Evolutionary conservation across 2,329 filamentous ascomycete species (phyloP).

Genomic region (Simplicillium sp.): DNA sequence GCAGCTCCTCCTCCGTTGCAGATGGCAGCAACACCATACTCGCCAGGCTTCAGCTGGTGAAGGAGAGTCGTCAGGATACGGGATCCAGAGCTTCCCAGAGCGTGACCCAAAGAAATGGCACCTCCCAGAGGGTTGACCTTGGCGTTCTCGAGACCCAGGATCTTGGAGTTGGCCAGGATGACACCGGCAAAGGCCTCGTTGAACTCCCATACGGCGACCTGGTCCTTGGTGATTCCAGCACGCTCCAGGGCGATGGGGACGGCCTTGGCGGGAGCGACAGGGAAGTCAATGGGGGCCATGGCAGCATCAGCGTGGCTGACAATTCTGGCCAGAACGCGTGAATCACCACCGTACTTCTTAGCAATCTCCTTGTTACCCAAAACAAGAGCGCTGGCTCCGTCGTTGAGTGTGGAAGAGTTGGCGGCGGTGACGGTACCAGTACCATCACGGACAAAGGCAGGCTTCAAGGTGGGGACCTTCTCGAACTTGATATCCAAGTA

Average conservation of each 20-base stretch:
- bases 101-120: conserved; percentile 86
- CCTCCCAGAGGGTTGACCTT: conserved; percentile 83
- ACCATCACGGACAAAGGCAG: conserved; percentile 79
- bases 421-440: conserved; percentile 88
- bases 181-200: conserved; percentile 97
- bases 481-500: conserved; percentile 81
- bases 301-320: conserved; percentile 83
- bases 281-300: conserved; percentile 87
- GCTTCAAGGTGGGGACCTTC: conserved; percentile 78
- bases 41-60: conserved; percentile 82
- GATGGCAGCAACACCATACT: conserved; percentile 93
- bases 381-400: conserved; percentile 85
- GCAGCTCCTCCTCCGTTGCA: conserved; percentile 95
- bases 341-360: conserved; percentile 66
- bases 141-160: conserved; percentile 69
- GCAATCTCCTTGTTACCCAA: conserved; percentile 74
- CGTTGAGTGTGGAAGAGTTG: conserved; percentile 89
- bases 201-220: conserved; percentile 95
- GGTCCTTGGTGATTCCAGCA: conserved; percentile 82
- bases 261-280: conserved; percentile 82
- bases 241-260: conserved; percentile 83
- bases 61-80: conserved; percentile 83
- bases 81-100: conserved; percentile 85
- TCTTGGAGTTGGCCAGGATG: conserved; percentile 91
- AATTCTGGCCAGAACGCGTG: conserved; percentile 78